phyloP scores from a whole-genome alignment of 139 green algal genomes.

The Auxenochlorella pyrenoidosa region DNA sequence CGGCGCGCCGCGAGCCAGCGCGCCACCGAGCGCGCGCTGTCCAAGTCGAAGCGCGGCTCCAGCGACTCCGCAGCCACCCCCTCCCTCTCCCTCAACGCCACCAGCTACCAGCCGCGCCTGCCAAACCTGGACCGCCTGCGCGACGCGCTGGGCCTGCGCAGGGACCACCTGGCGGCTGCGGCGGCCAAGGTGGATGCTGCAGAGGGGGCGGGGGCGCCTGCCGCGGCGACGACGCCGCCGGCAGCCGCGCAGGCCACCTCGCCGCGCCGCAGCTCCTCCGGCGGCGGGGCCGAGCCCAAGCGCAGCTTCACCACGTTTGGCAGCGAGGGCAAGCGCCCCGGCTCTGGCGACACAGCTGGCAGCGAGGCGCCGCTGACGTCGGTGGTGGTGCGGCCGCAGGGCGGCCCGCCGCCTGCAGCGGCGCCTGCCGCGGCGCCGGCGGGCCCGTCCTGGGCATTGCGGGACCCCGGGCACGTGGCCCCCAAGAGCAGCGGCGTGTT shows the following conservation, averaged over 20 bases:
- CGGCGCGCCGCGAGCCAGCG: slow-evolving; percentile 6
- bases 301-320: not conserved
- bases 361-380: not conserved
- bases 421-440: not conserved
- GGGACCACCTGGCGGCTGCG: slow-evolving; percentile 18
- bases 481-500: not conserved
- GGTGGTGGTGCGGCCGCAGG: not conserved
- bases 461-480: not conserved
- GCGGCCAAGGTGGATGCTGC: slow-evolving; percentile 9
- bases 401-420: not conserved
- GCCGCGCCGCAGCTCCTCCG: not conserved
- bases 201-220: not conserved
- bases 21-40: not conserved
- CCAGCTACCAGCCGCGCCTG: not conserved
- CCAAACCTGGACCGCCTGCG: slow-evolving; percentile 11
- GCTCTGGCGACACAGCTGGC: not conserved
- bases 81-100: not conserved
- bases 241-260: not conserved
- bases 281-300: not conserved
- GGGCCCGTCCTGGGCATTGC: slow-evolving; percentile 11
- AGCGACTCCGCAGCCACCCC: not conserved
- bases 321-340: not conserved
- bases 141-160: not conserved
- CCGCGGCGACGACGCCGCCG: not conserved
- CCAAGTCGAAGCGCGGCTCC: not conserved